phyloP scores from a whole-genome alignment of 164 flowering plant genomes.

The Malania oleifera region DNA sequence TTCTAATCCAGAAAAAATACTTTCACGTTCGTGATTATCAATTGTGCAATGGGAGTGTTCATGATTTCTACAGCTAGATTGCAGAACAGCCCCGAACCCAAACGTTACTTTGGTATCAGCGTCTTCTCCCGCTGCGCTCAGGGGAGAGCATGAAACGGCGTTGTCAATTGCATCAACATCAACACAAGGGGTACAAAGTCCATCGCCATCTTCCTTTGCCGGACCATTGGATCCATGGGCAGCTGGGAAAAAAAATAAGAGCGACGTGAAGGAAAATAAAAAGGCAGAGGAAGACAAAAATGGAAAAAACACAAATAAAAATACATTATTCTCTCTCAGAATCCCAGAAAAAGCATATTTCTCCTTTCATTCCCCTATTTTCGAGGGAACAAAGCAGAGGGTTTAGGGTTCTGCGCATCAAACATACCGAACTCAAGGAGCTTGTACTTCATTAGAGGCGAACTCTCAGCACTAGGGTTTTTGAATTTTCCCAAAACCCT shows the following conservation, averaged over 20 bases:
- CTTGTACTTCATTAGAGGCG: constrained; percentile 15
- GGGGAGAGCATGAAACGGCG: background rate
- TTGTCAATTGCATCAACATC: constrained; percentile 17
- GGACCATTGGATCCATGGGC: constrained; percentile 8
- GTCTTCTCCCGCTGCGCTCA: constrained; percentile 5
- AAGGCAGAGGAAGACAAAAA: background rate
- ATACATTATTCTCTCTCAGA: too few relatives aligned
- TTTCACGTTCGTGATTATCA: constrained; percentile 15
- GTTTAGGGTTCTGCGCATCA: background rate
- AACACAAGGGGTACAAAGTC: constrained; percentile 18
- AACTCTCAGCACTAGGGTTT: constrained; percentile 18
- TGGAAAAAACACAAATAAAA: background rate
- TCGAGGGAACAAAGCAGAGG: background rate
- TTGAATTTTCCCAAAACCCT: constrained; percentile 13
- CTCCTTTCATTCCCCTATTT: background rate
- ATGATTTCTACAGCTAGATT: constrained; percentile 7
- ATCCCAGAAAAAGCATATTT: too few relatives aligned
- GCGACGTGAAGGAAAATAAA: too few relatives aligned
- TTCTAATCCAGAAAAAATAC: constrained; percentile 12
- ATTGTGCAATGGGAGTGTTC: constrained; percentile 9
- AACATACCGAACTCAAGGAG: constrained; percentile 22
- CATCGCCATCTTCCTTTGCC: constrained; percentile 3
- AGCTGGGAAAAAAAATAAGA: constrained; percentile 9
- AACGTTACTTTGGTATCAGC: constrained; percentile 14
- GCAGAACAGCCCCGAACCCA: constrained; percentile 13